Conservation (phyloP, 805 yeast genomes). For the Lachancea nothofagi region DNA sequence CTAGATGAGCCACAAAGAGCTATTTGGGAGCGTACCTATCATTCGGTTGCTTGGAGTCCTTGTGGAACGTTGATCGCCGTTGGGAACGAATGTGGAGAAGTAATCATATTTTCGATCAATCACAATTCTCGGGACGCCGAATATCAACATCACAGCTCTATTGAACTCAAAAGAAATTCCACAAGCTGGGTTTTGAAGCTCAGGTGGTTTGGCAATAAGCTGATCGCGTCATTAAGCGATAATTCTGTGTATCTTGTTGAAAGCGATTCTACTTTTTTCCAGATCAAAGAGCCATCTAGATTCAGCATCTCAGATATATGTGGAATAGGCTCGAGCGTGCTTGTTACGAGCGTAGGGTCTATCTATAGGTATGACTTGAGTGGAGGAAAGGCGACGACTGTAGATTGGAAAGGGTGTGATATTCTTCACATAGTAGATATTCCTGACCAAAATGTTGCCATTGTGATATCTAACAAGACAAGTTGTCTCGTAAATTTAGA, state of each 20-base stretch:
- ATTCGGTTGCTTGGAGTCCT: slow-evolving; percentile 26
- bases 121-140: background rate
- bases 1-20: slow-evolving; percentile 18
- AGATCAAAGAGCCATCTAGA: slow-evolving; percentile 15
- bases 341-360: slow-evolving; percentile 16
- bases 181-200: slow-evolving; percentile 24
- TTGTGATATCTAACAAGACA: slow-evolving; percentile 20
- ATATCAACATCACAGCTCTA: slow-evolving; percentile 1
- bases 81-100: slow-evolving; percentile 27
- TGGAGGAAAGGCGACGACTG: slow-evolving; percentile 1
- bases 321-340: slow-evolving; percentile 11
- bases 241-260: slow-evolving; percentile 21
- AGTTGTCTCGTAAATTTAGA: slow-evolving; percentile 16
- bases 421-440: slow-evolving; percentile 22
- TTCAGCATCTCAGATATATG: slow-evolving; percentile 21
- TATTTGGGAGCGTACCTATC: slow-evolving; percentile 20
- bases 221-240: slow-evolving; percentile 20
- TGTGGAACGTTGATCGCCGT: slow-evolving; percentile 18
- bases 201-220: slow-evolving; percentile 10
- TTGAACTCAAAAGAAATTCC: slow-evolving; percentile 4
- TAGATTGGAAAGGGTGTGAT: slow-evolving; percentile 12
- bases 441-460: slow-evolving; percentile 9
- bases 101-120: slow-evolving; percentile 14
- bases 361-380: slow-evolving; percentile 13
- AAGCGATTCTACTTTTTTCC: background rate